phyloP scores from a whole-genome alignment of 768 basidiomycete species.

The Rhizopogon vesiculosus region DNA sequence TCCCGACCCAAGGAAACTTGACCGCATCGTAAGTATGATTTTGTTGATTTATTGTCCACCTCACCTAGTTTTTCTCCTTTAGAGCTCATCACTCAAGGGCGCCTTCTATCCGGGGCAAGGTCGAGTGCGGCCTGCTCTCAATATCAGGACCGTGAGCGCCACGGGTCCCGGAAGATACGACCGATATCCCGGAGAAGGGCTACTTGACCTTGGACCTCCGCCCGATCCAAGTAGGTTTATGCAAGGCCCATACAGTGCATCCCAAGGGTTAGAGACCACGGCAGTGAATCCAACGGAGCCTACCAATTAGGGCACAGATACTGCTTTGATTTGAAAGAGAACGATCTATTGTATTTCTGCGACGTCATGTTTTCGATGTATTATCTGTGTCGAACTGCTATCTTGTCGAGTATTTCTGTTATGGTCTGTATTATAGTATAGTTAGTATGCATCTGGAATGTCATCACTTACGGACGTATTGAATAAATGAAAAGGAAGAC shows the following conservation, averaged over 20 bases:
- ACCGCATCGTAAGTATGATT: constrained; percentile 3
- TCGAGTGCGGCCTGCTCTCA: neutral
- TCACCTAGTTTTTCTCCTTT: neutral
- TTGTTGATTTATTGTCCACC: neutral
- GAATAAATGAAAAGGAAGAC: neutral
- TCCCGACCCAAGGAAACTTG: neutral
- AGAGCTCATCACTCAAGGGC: constrained; percentile 7
- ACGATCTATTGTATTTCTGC: neutral
- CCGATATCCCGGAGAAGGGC: constrained; percentile 12
- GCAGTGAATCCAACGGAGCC: neutral
- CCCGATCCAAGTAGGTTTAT: constrained; percentile 3
- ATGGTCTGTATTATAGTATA: constrained; percentile 7
- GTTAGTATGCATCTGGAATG: constrained; percentile 4
- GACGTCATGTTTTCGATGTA: constrained; percentile 1
- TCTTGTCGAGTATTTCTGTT: neutral
- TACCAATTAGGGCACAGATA: neutral
- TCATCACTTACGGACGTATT: neutral
- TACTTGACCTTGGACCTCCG: constrained; percentile 9
- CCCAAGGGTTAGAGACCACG: neutral
- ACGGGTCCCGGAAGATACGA: neutral
- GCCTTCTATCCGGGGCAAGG: constrained; percentile 2
- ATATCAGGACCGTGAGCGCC: constrained; percentile 9
- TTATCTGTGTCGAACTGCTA: neutral
- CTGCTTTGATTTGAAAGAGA: neutral
- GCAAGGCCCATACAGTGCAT: neutral